Base-by-base conservation (phyloP, 345 rosid species). In the Acer yangbiense region DNA sequence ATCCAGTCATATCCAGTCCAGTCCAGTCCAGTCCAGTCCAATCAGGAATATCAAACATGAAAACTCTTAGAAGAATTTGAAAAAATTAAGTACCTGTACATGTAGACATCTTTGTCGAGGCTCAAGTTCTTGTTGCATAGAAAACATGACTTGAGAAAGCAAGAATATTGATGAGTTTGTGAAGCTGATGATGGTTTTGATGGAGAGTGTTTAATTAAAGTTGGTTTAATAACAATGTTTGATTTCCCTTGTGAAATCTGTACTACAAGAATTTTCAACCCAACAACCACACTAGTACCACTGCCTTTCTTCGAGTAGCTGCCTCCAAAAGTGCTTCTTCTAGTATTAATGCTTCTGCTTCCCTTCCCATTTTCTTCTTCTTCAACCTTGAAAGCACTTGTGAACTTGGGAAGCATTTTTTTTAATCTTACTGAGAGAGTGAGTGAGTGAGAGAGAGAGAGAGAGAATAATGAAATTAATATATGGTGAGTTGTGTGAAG, bases 61-160 rank as follows among this genome's bases (percentile, higher is more conserved):
- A 32, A 32, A 32, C 39, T 32, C 39, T 32, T 0, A 32, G 39
- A 32, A 32, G 39, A 32, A 32, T 32, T 23, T 32, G 39, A 32
- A 32, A 32, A 32, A 0, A 3, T 32, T 32, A 32, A 32, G 39
- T 32, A 92, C 98, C 90, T 91, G 87, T 94, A 94, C 96, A 92
- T 94, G 89, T 90, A 94, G 32, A 94, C 80, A 74, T 94, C 96
- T 82, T 88, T 87, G 85, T 89, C 85, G 0, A 77, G 86, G 41
- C 74, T 79, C 62, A 94, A 81, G 4, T 82, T 85, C 80, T 87
- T 87, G 76, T 25, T 55, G 82, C 98, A 94, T 6, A 90, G 83
- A 54, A 68, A 82, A 65, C 98, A 94, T 2, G 90, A 78, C 72
- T 86, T 87, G 85, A 89, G 91, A 69, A 73, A 88, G 82, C 89